Evolutionary conservation across 345 rosid genomes (phyloP).

Genomic region (Punica granatum): DNA sequence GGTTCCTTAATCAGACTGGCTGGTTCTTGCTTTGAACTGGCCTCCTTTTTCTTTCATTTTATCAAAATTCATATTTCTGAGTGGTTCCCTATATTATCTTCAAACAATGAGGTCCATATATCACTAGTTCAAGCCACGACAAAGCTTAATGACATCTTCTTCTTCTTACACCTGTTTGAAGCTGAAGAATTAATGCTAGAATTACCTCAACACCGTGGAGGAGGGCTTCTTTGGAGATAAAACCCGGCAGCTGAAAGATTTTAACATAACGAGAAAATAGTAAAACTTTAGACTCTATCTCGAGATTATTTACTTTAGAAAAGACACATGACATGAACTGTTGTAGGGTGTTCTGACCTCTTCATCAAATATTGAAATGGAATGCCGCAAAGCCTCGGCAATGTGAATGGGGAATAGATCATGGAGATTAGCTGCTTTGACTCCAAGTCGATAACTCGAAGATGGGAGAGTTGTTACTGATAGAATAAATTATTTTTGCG

Average conservation of each 20-base stretch:
- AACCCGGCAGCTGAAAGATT: constrained; percentile 75
- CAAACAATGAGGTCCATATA: neutral
- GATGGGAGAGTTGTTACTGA: constrained; percentile 66
- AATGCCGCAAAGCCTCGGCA: constrained; percentile 60
- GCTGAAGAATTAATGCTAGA: neutral
- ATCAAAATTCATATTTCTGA: neutral
- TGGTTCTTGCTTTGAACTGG: too few relatives aligned
- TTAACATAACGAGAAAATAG: constrained; percentile 9
- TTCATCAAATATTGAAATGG: constrained; percentile 64
- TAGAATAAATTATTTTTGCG: constrained; percentile 4
- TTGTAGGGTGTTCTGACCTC: constrained; percentile 40
- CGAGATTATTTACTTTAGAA: neutral
- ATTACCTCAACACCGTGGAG: constrained; percentile 96
- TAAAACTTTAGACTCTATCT: constrained; percentile 2
- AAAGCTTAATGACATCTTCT: neutral
- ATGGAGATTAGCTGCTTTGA: constrained; percentile 74
- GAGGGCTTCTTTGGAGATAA: constrained; percentile 74
- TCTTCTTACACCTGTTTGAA: neutral
- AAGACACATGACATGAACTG: neutral
- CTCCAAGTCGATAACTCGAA: constrained; percentile 90
- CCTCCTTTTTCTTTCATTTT: too few relatives aligned
- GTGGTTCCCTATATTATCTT: too few relatives aligned
- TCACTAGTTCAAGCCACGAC: neutral
- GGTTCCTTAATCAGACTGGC: too few relatives aligned
- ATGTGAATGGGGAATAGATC: constrained; percentile 64